phyloP scores from a whole-genome alignment of 805 yeast genomes.

The Wickerhamomyces silvicola region DNA sequence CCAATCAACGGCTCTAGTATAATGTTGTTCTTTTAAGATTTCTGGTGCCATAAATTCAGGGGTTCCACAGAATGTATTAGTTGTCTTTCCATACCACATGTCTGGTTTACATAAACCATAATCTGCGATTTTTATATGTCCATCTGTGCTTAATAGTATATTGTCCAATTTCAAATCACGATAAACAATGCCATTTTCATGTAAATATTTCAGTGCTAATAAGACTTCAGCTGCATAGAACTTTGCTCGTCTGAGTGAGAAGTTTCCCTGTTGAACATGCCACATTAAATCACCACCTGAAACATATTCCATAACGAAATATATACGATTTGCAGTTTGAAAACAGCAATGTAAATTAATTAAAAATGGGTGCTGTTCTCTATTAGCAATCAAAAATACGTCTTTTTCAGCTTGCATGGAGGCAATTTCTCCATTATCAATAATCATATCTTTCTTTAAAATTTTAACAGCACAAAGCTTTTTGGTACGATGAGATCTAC shows the following conservation, averaged over 20 bases:
- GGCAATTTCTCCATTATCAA: conserved; percentile 94
- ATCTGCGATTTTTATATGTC: conserved; percentile 95
- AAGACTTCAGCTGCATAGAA: conserved; percentile 96
- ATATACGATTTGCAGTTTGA: conserved; percentile 95
- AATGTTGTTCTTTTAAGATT: conserved; percentile 85
- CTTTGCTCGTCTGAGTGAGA: conserved; percentile 87
- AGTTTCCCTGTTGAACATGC: conserved; percentile 92
- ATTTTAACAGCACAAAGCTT: conserved; percentile 93
- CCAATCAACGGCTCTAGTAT: conserved; percentile 96
- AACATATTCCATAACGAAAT: conserved; percentile 97
- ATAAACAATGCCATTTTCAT: conserved; percentile 91
- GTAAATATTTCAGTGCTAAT: conserved; percentile 85
- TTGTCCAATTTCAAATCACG: conserved; percentile 96
- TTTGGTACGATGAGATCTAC: conserved; percentile 80
- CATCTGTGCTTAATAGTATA: conserved; percentile 79
- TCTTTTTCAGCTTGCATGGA: conserved; percentile 92
- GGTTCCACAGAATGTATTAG: conserved; percentile 96
- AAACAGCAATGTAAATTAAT: conserved; percentile 89
- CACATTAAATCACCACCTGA: conserved; percentile 99
- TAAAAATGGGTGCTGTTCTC: conserved; percentile 87
- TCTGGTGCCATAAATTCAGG: conserved; percentile 99
- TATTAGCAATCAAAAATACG: conserved; percentile 77
- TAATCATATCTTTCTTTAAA: conserved; percentile 89
- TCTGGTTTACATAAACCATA: conserved; percentile 95
- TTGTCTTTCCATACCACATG: conserved; percentile 79